Percentiles rank a stretch among this genome's conserved stretches.
Evolutionary conservation across 331 rosid species (phyloP).

Genomic region (Spiraea crenata): DNA sequence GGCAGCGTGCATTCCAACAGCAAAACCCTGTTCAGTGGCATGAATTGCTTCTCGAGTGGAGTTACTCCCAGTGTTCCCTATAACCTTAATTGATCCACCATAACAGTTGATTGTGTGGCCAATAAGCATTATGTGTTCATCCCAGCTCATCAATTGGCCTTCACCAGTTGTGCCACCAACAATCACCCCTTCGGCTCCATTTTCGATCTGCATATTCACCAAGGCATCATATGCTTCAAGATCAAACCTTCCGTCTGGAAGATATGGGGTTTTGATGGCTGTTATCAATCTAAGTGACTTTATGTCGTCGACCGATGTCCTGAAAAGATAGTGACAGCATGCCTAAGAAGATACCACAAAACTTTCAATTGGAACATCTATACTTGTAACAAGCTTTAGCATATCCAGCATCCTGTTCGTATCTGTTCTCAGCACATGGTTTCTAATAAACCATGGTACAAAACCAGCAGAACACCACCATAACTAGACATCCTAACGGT

Average conservation of each 20-base stretch:
- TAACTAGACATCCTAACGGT: neutral
- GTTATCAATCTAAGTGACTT: constrained; percentile 73
- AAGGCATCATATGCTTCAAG: constrained; percentile 92
- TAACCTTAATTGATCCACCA: constrained; percentile 69
- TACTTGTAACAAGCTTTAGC: neutral
- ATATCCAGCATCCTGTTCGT: neutral
- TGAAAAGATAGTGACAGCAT: constrained; percentile 36
- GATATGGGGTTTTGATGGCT: constrained; percentile 92
- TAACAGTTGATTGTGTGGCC: constrained; percentile 79
- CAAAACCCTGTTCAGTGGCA: constrained; percentile 78
- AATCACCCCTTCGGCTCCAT: constrained; percentile 80
- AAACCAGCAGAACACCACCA: neutral
- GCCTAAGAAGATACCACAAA: neutral
- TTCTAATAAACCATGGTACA: neutral
- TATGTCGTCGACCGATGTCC: constrained; percentile 79
- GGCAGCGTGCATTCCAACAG: constrained; percentile 95
- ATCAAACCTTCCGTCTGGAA: constrained; percentile 94
- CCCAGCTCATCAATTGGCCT: constrained; percentile 96
- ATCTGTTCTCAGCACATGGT: neutral
- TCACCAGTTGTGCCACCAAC: constrained; percentile 97
- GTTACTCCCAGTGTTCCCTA: constrained; percentile 88
- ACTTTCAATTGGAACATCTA: neutral
- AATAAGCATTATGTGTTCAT: constrained; percentile 87
- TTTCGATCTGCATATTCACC: constrained; percentile 66
- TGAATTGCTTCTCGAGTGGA: constrained; percentile 87